Base-by-base conservation (phyloP, 2,329 filamentous ascomycete genomes). In the Remersonia thermophila region DNA sequence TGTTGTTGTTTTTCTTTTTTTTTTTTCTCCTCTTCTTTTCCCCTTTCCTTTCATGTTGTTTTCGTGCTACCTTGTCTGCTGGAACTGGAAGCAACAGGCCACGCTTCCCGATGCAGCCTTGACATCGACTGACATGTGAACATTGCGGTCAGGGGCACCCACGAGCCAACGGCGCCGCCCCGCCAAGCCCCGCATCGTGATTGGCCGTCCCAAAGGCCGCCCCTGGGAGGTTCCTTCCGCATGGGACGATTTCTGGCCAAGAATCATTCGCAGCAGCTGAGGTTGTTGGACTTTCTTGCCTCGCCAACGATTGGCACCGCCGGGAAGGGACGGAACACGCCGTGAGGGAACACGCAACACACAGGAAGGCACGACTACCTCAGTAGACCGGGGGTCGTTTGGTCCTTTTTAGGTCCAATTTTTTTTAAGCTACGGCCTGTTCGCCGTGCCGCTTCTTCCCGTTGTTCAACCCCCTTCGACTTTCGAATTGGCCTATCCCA, bases 101-200 rank as follows among this genome's bases (percentile, higher is more conserved):
- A 39, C 32, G 37, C 17, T 14, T 20, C 16, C 16, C n/a, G 29
- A 30, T 26, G 18, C 32, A 14, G 14, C 41, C 39, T 43, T 34
- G 36, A 39, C 31, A 49, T 50, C 45, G 45, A 47, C 47, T 49
- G 47, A 50, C 49, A 50, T 49, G 47, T 50, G 47, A 51, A 49
- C 29, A 32, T 33, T 28, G 38, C 35, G 25, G 40, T 43, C 47
- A 48, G 41, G 45, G 45, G 44, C 30, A 36, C 26, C 13, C 7
- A 11, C 12, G 25, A 13, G 30, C 33, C 35, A 40, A 33, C 31
- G 38, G 14, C 36, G 34, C n/a, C 33, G 43, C 32, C 36, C 36
- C 40, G 25, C 20, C 12, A 11, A 12, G 12, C 6, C 27, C 5
- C 5, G 7, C 14, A 11, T 20, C 11, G 16, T 47, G 43, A 49